A percentile compares a stretch with the other conserved stretches of the same genome.
Conservation (phyloP, 768 basidiomycete genomes). For the Tricholoma matsutake region DNA sequence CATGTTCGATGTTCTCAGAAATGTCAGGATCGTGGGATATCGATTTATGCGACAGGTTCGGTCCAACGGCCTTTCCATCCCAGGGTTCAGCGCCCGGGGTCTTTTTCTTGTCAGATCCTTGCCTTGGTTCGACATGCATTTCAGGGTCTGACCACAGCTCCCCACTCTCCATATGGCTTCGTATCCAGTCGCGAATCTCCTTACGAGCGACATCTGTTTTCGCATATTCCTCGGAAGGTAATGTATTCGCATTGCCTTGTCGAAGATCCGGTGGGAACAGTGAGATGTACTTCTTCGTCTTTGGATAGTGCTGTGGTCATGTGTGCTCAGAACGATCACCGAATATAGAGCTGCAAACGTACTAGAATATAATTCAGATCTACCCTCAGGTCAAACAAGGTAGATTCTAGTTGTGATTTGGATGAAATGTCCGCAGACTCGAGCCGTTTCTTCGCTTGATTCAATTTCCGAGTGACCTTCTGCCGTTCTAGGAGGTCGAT, state of each 20-base stretch:
- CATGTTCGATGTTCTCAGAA: conserved; percentile 22
- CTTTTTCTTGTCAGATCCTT: conserved; percentile 2
- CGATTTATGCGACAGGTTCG: conserved; percentile 3
- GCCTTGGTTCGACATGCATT: conserved; percentile 26
- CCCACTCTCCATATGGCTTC: conserved; percentile 55
- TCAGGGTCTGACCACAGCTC: conserved; percentile 64
- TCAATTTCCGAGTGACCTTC: conserved; percentile 79
- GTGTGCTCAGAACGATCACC: not conserved
- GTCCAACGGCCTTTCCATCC: conserved; percentile 3
- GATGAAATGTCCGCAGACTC: conserved; percentile 31
- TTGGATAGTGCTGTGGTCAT: conserved; percentile 69
- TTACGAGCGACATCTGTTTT: conserved; percentile 46
- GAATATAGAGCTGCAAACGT: conserved; percentile 9
- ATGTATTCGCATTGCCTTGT: conserved; percentile 27
- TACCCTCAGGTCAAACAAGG: conserved; percentile 65
- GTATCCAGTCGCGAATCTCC: conserved; percentile 58
- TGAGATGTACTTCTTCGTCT: conserved; percentile 84
- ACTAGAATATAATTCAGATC: conserved; percentile 92
- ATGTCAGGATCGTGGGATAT: not conserved
- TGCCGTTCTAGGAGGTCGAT: conserved; percentile 61
- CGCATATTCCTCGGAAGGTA: conserved; percentile 21
- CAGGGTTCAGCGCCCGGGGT: conserved; percentile 2
- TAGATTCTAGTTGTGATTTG: conserved; percentile 41
- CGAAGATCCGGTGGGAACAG: conserved; percentile 76
- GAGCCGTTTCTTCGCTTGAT: conserved; percentile 58